Conservation (phyloP, 2,329 filamentous ascomycete genomes). For the Curvularia sp. region DNA sequence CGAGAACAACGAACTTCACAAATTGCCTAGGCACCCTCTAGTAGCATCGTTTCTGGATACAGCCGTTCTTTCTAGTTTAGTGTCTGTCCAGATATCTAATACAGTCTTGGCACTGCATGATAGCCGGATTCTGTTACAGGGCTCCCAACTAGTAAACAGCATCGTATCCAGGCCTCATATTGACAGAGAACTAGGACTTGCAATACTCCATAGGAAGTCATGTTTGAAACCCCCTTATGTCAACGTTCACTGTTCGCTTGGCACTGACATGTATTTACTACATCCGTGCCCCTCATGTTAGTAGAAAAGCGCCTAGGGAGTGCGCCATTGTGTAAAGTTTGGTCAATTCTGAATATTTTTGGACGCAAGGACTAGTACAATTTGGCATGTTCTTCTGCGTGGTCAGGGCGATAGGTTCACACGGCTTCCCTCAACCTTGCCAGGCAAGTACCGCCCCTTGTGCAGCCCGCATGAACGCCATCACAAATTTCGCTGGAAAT, state of each 20-base stretch:
- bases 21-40: neutral
- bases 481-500: neutral
- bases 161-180: neutral
- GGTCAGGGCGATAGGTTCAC: neutral
- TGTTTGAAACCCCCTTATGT: neutral
- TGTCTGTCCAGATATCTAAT: neutral
- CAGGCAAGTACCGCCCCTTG: neutral
- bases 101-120: neutral
- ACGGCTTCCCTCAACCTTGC: neutral
- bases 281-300: neutral
- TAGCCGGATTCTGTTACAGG: neutral
- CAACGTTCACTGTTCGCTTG: neutral
- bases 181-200: neutral
- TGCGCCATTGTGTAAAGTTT: neutral
- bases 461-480: slow-evolving; percentile 3
- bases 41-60: neutral
- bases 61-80: neutral
- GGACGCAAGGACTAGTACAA: neutral
- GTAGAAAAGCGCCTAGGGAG: neutral
- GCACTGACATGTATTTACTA: neutral
- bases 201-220: no score
- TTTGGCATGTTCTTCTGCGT: neutral
- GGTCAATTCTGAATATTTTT: neutral
- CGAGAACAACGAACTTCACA: slow-evolving; percentile 11
- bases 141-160: neutral